Evolutionary conservation across 139 green algal genomes (phyloP).

Genomic region (Chlorella sp.): DNA sequence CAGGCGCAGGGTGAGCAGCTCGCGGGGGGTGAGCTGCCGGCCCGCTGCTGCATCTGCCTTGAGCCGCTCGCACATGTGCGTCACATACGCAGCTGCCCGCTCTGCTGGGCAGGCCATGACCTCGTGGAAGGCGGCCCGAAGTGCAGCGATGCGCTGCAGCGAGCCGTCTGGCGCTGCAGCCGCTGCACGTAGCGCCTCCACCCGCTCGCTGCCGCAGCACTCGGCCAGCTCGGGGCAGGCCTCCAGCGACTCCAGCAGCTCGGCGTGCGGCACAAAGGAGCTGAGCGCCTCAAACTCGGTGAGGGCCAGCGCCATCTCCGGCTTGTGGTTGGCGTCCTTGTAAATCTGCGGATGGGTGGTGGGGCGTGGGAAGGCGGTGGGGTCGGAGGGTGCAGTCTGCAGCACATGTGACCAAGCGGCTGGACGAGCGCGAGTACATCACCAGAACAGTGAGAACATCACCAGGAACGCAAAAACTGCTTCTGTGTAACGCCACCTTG

Average conservation of each 20-base stretch:
- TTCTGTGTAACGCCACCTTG: neutral
- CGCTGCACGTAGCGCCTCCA: constrained; percentile 28
- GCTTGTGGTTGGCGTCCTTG: constrained; percentile 99
- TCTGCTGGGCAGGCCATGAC: constrained; percentile 81
- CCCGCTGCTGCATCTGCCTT: constrained; percentile 20
- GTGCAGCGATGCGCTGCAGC: constrained; percentile 24
- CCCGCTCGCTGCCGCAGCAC: constrained; percentile 33
- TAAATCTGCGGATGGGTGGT: constrained; percentile 69
- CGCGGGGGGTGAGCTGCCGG: constrained; percentile 56
- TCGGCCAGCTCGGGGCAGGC: constrained; percentile 61
- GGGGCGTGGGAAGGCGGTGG: neutral
- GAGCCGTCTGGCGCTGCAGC: neutral
- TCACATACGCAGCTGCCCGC: constrained; percentile 48
- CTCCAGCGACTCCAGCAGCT: constrained; percentile 64
- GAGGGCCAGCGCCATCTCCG: constrained; percentile 97
- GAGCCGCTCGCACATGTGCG: constrained; percentile 63
- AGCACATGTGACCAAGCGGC: neutral
- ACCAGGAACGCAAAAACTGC: neutral
- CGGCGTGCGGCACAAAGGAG: constrained; percentile 73
- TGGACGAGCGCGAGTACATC: neutral
- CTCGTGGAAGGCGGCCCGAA: constrained; percentile 78
- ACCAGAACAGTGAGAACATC: neutral
- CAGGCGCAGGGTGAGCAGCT: constrained; percentile 85
- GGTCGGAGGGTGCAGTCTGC: neutral
- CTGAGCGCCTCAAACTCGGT: constrained; percentile 93